These are phyloP conservation scores for Micromonas pusilla DNA, from an alignment of 139 green algal species.

Conservation along the genomic window DNA sequence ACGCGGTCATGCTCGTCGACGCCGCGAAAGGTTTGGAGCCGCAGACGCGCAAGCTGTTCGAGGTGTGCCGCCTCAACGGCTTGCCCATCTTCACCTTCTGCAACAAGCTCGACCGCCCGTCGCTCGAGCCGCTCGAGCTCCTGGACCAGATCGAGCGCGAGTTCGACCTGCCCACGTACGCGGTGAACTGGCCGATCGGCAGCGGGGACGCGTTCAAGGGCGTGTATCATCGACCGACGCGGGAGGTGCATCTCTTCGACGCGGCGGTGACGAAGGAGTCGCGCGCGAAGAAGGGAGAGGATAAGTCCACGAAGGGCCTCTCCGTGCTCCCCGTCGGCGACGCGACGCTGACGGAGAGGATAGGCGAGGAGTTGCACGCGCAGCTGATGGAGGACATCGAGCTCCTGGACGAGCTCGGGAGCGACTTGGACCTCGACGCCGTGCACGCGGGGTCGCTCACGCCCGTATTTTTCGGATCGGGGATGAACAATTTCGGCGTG, in stretches of 20 bases:
- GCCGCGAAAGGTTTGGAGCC: conserved; percentile 45
- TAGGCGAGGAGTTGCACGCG: conserved; percentile 55
- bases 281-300: neutral
- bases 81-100: conserved; percentile 60
- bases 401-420: conserved; percentile 60
- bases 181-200: conserved; percentile 72
- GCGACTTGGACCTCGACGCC: conserved; percentile 51
- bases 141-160: conserved; percentile 65
- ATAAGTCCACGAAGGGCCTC: neutral
- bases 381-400: conserved; percentile 54
- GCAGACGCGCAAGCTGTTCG: conserved; percentile 54
- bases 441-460: conserved; percentile 54
- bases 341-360: conserved; percentile 40
- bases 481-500: conserved; percentile 72
- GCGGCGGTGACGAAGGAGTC: conserved; percentile 9
- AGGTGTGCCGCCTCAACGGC: conserved; percentile 35
- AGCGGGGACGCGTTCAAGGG: conserved; percentile 42
- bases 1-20: conserved; percentile 66
- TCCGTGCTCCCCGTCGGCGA: conserved; percentile 34
- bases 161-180: conserved; percentile 58
- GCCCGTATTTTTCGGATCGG: conserved; percentile 66
- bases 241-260: conserved; percentile 42
- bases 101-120: conserved; percentile 54
- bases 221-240: conserved; percentile 54
- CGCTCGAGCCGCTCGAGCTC: conserved; percentile 68